Base-by-base conservation (phyloP, 345 rosid genomes). In the Gossypium turneri region DNA sequence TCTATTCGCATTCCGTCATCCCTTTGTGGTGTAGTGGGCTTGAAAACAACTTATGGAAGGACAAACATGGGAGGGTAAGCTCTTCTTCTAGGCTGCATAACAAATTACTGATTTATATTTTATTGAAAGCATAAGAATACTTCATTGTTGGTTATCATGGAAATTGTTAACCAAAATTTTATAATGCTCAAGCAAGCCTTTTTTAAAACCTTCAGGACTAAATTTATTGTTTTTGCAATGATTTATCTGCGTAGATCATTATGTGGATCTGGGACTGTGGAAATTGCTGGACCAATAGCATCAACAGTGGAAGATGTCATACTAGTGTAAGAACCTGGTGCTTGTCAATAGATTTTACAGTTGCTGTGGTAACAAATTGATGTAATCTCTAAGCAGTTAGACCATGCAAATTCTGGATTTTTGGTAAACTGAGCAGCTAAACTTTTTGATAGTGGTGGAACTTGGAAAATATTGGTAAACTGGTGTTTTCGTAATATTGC, bases 1-100 rank as follows among this genome's bases (percentile, higher is more conserved):
- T 93, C 97, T 24, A 48, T 93, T 75, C 91, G 98, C 24, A 87
- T 88, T 58, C 97, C 98, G 70, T 84, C 94, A 67, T 83, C 93
- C 65, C 97, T 93, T 16, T 93, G 94, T 72, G 98, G 98, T 72
- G 84, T 93, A 60, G 94, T 87, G 69, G 98, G 97, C 72, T 81
- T 93, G 85, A 91, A 93, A 84, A 86, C 98, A 67, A 93, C 97
- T 51, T 89, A 86, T 77, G 97, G 90, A 34, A 86, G 94, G 67
- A 91, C 93, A 5, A 88, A 85, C 82, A 82, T 89, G 82, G 73
- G 72, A 76, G 98, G 98, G 98, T 93, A 81, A 82, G 81, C 79
- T 48, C 51, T 56, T 22, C 9, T 61, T 50, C 10, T 70, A 43
- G 27, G 55, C 20, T 51, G 44, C 53, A 56, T 43, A 8, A 41